These are phyloP conservation scores for Rheum nobile DNA, from an alignment of 148 eudicot genomes.

Conservation along the genomic window DNA sequence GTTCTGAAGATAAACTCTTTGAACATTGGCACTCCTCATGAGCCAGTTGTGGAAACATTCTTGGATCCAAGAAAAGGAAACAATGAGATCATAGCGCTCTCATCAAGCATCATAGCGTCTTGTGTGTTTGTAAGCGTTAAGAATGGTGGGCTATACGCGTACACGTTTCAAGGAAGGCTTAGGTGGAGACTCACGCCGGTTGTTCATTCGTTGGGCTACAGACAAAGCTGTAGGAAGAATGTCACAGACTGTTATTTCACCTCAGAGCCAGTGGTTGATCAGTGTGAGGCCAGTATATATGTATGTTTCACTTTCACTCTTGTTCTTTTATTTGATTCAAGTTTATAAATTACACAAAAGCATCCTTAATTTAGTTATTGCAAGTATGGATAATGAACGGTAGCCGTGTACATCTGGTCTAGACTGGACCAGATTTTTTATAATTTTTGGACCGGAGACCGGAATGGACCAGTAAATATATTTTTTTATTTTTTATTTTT, in stretches of 20 bases:
- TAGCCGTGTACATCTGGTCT: too few species aligned
- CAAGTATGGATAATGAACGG: too few species aligned
- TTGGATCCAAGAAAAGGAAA: conserved; percentile 35
- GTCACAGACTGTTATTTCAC: conserved; percentile 52
- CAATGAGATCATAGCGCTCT: conserved; percentile 60
- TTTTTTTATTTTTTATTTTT: too few species aligned
- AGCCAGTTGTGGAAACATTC: conserved; percentile 47
- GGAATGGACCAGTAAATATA: too few species aligned
- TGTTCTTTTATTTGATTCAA: neutral
- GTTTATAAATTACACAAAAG: neutral
- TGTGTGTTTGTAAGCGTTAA: conserved; percentile 51
- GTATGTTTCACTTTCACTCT: conserved; percentile 28
- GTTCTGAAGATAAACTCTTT: conserved; percentile 41
- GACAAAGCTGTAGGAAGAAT: conserved; percentile 73
- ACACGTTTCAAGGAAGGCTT: conserved; percentile 39
- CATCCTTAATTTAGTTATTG: too few species aligned
- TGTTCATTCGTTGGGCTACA: conserved; percentile 48
- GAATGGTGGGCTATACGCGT: conserved; percentile 56
- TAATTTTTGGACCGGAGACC: too few species aligned
- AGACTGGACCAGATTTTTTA: too few species aligned
- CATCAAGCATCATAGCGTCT: conserved; percentile 51
- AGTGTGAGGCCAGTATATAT: conserved; percentile 80
- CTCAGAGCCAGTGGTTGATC: conserved; percentile 63
- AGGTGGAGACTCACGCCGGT: conserved; percentile 62
- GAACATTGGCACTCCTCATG: conserved; percentile 25